Base-by-base conservation (phyloP, 1,284 basidiomycete genomes). In the Sporisorium exsertum region DNA sequence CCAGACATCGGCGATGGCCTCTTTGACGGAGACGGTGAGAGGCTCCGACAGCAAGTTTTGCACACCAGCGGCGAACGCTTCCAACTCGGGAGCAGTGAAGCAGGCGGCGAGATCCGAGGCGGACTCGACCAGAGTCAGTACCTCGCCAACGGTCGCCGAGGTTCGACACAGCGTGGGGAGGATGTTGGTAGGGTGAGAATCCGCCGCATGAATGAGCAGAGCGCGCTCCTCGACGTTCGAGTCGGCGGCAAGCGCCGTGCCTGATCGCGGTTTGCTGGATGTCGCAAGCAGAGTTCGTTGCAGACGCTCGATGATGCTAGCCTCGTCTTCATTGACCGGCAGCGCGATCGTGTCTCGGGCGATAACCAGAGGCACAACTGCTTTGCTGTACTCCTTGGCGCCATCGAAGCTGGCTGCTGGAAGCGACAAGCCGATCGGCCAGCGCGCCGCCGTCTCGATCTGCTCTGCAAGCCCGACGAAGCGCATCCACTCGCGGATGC, bases 391-490 rank as follows among this genome's bases (percentile, higher is more conserved):
- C 10, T 32, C 29, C 29, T 32, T 32, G 29, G 29, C 29, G 5
- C 58, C 54, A 24, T 72, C 64, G 4, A 47, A 18, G 32, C 50
- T 49, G 29, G 58, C 43, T 1, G 49, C 51, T 22, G 69, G 69
- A 29, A 68, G 57, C 18, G 71, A 56, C 22, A 81, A 58, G 1
- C 60, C 61, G 26, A 84, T 72, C 4, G 80, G 80, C 79, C 80
- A 84, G 42, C 77, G 67, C 22, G 79, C 82, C 0, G 69, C 66
- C 20, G 72, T 69, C 59, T 84, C 82, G 57, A 77, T 65, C 60
- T 82, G 75, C 62, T 83, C 80, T 42, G 75, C 70, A 12, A 82
- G 70, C 9, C 78, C 78, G 5, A 77, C 71, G 58, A 81, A 80
- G n/a, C 74, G 77, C 63, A 78, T 72, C 82, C 82, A 84, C 35